A percentile compares a stretch with the other conserved stretches of the same genome.
These are phyloP conservation scores for Ganoderma leucocontextum DNA, from an alignment of 1,284 basidiomycete genomes.

Conservation along the genomic window DNA sequence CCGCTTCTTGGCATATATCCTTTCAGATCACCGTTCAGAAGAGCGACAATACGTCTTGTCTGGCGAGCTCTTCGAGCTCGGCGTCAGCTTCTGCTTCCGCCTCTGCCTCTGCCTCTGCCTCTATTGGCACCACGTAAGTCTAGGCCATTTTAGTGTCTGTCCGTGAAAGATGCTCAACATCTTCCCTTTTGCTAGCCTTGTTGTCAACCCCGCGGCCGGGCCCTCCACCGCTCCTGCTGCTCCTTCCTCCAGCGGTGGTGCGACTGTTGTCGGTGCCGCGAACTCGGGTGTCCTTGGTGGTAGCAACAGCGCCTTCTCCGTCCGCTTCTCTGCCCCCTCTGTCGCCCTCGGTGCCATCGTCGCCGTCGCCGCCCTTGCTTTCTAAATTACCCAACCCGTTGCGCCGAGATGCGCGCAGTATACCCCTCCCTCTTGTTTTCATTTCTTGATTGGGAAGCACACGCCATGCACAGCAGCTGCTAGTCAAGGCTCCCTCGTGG, in stretches of 20 bases:
- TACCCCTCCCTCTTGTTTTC: conserved; percentile 21
- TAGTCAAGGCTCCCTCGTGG: conserved; percentile 31
- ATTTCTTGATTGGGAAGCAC: conserved; percentile 27
- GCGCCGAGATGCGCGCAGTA: conserved; percentile 27
- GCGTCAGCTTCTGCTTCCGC: conserved; percentile 12
- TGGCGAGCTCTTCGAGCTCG: conserved; percentile 33
- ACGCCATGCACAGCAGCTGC: conserved; percentile 34
- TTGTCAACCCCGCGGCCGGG: conserved; percentile 33
- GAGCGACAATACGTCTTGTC: conserved; percentile 60
- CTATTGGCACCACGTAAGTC: conserved; percentile 36
- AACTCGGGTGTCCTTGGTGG: conserved; percentile 53
- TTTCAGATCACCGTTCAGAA: conserved; percentile 61
- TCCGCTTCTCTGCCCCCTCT: conserved; percentile 37
- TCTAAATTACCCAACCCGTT: conserved; percentile 32
- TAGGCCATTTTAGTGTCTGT: background rate
- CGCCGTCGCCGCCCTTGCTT: conserved; percentile 37
- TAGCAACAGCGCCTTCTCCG: conserved; percentile 39
- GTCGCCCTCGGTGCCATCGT: conserved; percentile 41
- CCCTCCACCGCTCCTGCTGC: conserved; percentile 33
- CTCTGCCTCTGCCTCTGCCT: conserved; percentile 23
- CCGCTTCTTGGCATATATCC: background rate
- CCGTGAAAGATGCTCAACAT: background rate
- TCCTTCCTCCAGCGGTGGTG: conserved; percentile 31
- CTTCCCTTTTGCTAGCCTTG: conserved; percentile 23
- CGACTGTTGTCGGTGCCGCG: conserved; percentile 56